These are phyloP conservation scores for Spergularia bocconei DNA, from an alignment of 148 eudicot genomes.

Conservation along the genomic window DNA sequence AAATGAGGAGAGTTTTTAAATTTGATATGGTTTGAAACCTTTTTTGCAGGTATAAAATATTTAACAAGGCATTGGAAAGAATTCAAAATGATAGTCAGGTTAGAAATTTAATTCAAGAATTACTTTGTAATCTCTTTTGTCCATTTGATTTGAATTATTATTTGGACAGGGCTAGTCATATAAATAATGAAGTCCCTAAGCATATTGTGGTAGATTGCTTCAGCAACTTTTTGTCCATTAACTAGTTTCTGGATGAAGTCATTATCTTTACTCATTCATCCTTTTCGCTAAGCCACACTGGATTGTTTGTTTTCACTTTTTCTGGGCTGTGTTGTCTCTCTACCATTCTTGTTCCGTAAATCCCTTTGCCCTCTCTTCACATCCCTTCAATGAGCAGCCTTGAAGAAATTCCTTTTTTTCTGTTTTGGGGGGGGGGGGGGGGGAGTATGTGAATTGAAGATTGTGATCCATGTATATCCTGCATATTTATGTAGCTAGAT, in stretches of 20 bases:
- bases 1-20: background rate
- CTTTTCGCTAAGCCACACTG: background rate
- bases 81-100: slow-evolving; percentile 89
- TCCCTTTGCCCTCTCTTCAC: background rate
- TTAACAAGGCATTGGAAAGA: slow-evolving; percentile 74
- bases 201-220: background rate
- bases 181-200: background rate
- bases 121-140: background rate
- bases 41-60: slow-evolving; percentile 73
- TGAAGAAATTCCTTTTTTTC: too few relatives aligned
- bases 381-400: background rate
- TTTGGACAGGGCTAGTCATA: background rate
- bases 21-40: background rate
- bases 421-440: too few relatives aligned
- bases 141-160: background rate
- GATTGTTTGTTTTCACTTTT: background rate
- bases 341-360: background rate
- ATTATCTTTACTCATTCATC: background rate
- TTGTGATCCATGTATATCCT: too few relatives aligned
- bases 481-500: too few relatives aligned
- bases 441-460: too few relatives aligned
- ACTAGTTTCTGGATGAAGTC: background rate
- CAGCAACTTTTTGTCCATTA: background rate
- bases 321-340: background rate
- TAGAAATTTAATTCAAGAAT: slow-evolving; percentile 11